Base-by-base conservation (phyloP, 192 early-diverging fungal genomes). In the Podila epigama region DNA sequence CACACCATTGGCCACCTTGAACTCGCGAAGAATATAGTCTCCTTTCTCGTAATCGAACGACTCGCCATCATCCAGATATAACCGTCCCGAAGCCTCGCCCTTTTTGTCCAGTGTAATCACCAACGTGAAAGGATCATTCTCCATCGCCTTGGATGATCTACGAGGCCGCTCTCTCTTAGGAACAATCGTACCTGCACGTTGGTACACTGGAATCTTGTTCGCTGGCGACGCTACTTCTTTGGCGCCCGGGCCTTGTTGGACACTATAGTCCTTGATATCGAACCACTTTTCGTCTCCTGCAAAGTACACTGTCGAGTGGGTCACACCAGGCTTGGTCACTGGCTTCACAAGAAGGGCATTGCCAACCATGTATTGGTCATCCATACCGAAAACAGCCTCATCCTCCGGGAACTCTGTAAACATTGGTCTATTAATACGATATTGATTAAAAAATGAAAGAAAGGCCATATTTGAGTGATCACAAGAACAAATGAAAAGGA, bases 41-140 rank as follows among this genome's bases (percentile, higher is more conserved):
- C 94, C 93, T 0, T 81, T 61, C 66, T 88, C 62, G 65, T 89
- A 92, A 35, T 82, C 87, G 69, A 88, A 98, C 1, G 88, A 83
- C 52, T 92, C 85, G 11, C 96, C 98, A 67, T 99, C 98, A 79
- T 99, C 98, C 50, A 93, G 68, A 67, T 98, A 98, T 20, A 99
- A 67, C n/a, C 59, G 57, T 27, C 97, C 98, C 4, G 65, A 55
- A 7, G 97, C 94, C 22, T 86, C 75, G 10, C 89, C 90, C 77
- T 84, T 58, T 13, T 72, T 81, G 66, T 92, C 86, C 34, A 96
- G 54, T 8, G 92, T 93, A 40, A 99, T 87, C 29, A 95, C 72
- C 15, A 99, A 80, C 11, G 97, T 98, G 68, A 95, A 93, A 0
- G 98, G 98, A 70, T 99, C 98, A 41, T 85, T 84, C 31, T 79